phyloP scores from a whole-genome alignment of 2,329 filamentous ascomycete genomes.

The Pseudogymnoascus sp. region DNA sequence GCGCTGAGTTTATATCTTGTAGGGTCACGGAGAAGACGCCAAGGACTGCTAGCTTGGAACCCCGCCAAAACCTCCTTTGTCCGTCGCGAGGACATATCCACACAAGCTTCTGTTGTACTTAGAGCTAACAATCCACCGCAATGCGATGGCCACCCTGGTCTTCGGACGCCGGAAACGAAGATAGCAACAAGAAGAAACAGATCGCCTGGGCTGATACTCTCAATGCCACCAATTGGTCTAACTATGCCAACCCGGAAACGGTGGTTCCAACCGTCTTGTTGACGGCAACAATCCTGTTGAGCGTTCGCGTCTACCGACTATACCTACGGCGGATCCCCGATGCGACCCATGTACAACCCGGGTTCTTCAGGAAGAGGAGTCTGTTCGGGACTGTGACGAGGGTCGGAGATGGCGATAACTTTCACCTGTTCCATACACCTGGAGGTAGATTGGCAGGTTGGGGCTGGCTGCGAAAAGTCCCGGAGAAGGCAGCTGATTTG shows the following conservation, averaged over 20 bases:
- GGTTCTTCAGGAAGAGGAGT: conserved; percentile 65
- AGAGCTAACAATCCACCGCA: conserved; percentile 17
- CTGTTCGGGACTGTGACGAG: conserved; percentile 82
- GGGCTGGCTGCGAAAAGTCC: conserved; percentile 79
- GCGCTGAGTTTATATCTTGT: background rate
- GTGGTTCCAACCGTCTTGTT: conserved; percentile 47
- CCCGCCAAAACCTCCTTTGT: conserved; percentile 5
- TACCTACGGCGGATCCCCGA: conserved; percentile 81
- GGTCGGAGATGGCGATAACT: conserved; percentile 94
- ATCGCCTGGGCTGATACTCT: conserved; percentile 36
- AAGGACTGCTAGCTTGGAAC: background rate
- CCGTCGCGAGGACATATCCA: background rate
- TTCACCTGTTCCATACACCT: conserved; percentile 88
- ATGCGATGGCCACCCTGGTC: conserved; percentile 45
- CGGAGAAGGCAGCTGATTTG: conserved; percentile 58
- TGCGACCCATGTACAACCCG: conserved; percentile 64
- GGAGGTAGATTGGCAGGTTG: conserved; percentile 82
- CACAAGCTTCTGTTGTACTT: background rate
- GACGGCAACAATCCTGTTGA: conserved; percentile 46
- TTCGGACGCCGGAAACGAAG: conserved; percentile 24
- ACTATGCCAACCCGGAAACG: conserved; percentile 46
- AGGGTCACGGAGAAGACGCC: background rate
- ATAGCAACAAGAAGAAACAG: conserved; percentile 27
- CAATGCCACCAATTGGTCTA: conserved; percentile 44
- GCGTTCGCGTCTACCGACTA: conserved; percentile 56